Base-by-base conservation (phyloP, 192 early-diverging fungal genomes). In the Dispira parvispora region DNA sequence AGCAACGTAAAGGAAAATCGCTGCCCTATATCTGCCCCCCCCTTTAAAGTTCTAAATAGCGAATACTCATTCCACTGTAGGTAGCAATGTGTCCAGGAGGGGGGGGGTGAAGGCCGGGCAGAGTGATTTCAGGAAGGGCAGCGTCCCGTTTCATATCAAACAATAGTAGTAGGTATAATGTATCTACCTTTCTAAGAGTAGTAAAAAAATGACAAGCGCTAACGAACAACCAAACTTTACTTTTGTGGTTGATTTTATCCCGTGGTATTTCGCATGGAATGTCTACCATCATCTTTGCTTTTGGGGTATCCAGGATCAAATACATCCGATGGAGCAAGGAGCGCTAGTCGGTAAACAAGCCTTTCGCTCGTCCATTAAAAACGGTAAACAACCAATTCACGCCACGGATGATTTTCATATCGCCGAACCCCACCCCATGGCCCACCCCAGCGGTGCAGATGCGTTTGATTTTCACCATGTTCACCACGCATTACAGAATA, bases 401-500 rank as follows among this genome's bases (percentile, higher is more conserved):
- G 16, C 12, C 38, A 23, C 27, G 20, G 45, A 84, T 52, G 77
- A 83, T 27, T 82, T 84, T 62, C 65, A 85, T 27, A 73, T 69
- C 21, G 61, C 69, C n/a, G 38, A 43, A 38, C 23, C 47, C 5
- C 20, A 62, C 5, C 47, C 21, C 18, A 9, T 43, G 62, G 63
- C 52, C 18, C 55, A 38, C 32, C 32, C 65, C 1, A 63, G 52
- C 16, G 63, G 62, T 4, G 52, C 65, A 20, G 76, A 73, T 26
- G 52, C 72, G 32, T 93, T 86, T 69, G 75, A 85, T 63, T 84
- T 93, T 68, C 71, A 75, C 43, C 82, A 84, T 16, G 78, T 93
- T 72, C 69, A 67, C 52, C 75, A 77, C 62, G 88, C 89, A 68
- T 75, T 93, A 14, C 78, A 82, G 45, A 62, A 63, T 8, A 74